Evolutionary conservation across 2,329 filamentous ascomycete genomes (phyloP).

Genomic region (Aspergillus clavatus): DNA sequence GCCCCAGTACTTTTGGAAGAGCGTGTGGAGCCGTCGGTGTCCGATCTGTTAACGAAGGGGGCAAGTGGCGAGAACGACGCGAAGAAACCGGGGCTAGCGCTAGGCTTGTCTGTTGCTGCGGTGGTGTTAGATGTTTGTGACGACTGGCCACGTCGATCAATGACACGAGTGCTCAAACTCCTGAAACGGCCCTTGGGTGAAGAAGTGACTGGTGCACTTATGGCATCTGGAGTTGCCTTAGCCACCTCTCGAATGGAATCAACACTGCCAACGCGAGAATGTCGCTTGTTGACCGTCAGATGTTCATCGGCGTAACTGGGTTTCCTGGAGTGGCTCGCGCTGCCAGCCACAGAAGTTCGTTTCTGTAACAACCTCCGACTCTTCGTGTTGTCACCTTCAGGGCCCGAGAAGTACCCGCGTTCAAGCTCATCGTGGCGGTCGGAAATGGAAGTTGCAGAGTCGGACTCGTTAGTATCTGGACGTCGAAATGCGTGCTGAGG

Average conservation of each 20-base stretch:
- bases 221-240: constrained; percentile 49
- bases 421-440: constrained; percentile 59
- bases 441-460: constrained; percentile 29
- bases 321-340: constrained; percentile 58
- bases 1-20: constrained; percentile 56
- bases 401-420: constrained; percentile 88
- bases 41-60: constrained; percentile 42
- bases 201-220: constrained; percentile 63
- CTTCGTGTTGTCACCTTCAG: constrained; percentile 70
- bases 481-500: constrained; percentile 17
- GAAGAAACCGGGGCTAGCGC: constrained; percentile 36
- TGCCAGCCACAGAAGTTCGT: constrained; percentile 45
- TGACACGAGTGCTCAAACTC: constrained; percentile 56
- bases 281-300: constrained; percentile 62
- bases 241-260: constrained; percentile 64
- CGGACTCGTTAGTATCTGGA: constrained; percentile 24
- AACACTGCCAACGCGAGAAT: constrained; percentile 73
- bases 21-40: constrained; percentile 49
- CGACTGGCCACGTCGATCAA: constrained; percentile 38
- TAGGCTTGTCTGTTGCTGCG: constrained; percentile 50
- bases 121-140: constrained; percentile 51
- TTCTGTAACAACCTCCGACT: constrained; percentile 74
- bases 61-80: constrained; percentile 48
- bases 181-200: constrained; percentile 50
- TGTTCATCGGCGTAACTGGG: constrained; percentile 75